Evolutionary conservation across 2,329 filamentous ascomycete genomes (phyloP).

Genomic region (Knufia fluminis): DNA sequence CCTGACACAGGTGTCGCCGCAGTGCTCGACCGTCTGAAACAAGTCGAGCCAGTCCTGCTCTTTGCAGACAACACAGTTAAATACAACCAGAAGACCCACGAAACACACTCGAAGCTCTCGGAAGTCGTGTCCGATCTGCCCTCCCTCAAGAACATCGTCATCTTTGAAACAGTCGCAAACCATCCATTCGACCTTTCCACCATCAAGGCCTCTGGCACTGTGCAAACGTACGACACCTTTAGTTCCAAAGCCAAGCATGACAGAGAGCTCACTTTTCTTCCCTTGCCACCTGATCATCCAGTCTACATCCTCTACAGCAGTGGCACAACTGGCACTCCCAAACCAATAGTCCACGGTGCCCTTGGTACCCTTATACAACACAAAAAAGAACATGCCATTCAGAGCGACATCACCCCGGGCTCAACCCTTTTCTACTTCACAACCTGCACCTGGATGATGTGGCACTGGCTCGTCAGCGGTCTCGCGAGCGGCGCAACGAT

Average conservation of each 20-base stretch:
- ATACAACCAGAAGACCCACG: slow-evolving; percentile 86
- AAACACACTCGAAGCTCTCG: slow-evolving; percentile 67
- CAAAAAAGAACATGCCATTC: slow-evolving; percentile 89
- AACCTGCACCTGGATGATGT: slow-evolving; percentile 99
- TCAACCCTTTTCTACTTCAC: slow-evolving; percentile 88
- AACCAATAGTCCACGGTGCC: slow-evolving; percentile 88
- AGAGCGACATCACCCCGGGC: slow-evolving; percentile 65
- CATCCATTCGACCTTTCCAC: slow-evolving; percentile 29
- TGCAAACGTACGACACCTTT: slow-evolving; percentile 37
- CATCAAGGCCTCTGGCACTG: slow-evolving; percentile 29
- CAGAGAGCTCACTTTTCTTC: slow-evolving; percentile 54
- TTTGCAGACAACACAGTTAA: slow-evolving; percentile 81
- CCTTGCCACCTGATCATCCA: slow-evolving; percentile 74
- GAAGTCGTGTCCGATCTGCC: slow-evolving; percentile 62
- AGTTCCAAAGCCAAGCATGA: slow-evolving; percentile 35
- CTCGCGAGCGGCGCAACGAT: slow-evolving; percentile 75
- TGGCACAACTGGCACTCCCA: slow-evolving; percentile 78
- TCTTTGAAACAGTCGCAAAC: slow-evolving; percentile 58
- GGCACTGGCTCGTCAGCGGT: slow-evolving; percentile 89
- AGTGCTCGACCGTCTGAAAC: slow-evolving; percentile 74
- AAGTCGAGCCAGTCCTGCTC: slow-evolving; percentile 73
- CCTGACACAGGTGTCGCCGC: slow-evolving; percentile 88
- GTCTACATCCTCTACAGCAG: slow-evolving; percentile 91
- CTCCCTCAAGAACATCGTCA: slow-evolving; percentile 59
- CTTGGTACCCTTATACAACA: slow-evolving; percentile 88